phyloP scores from a whole-genome alignment of 352 stramenopile genomes.

The Paralagenidium karlingii region DNA sequence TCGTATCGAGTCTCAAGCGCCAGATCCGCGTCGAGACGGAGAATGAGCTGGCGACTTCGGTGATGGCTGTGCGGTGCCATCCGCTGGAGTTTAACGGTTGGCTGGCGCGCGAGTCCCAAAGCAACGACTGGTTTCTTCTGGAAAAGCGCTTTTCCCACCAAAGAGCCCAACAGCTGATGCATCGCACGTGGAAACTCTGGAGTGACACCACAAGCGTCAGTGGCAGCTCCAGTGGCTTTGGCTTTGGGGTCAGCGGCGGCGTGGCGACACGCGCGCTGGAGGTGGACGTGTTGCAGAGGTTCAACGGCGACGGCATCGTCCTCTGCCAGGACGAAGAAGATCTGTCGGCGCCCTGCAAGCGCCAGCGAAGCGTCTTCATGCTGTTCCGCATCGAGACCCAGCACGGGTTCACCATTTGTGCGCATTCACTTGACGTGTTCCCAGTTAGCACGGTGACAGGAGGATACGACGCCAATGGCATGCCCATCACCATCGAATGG shows the following conservation, averaged over 20 bases:
- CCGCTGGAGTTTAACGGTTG: neutral
- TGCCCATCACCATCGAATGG: neutral
- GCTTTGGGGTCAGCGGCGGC: too few species aligned
- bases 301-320: slow-evolving; percentile 4
- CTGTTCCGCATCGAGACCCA: slow-evolving; percentile 4
- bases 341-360: too few species aligned
- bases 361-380: slow-evolving; percentile 1
- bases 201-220: neutral
- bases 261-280: neutral
- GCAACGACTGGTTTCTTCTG: neutral
- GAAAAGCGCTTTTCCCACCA: neutral
- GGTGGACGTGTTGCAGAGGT: slow-evolving; percentile 1
- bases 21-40: neutral
- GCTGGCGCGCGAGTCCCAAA: neutral
- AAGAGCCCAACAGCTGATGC: slow-evolving; percentile 2
- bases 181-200: slow-evolving; percentile 3
- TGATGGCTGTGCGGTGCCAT: too few species aligned
- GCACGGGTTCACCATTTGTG: slow-evolving; percentile 4
- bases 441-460: too few species aligned
- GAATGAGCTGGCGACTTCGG: neutral
- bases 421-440: slow-evolving; percentile 1
- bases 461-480: too few species aligned
- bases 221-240: neutral
- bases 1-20: neutral
- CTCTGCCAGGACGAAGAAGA: neutral